Base-by-base conservation (phyloP, 495 filamentous ascomycete species). In the Xylaria sp. region DNA sequence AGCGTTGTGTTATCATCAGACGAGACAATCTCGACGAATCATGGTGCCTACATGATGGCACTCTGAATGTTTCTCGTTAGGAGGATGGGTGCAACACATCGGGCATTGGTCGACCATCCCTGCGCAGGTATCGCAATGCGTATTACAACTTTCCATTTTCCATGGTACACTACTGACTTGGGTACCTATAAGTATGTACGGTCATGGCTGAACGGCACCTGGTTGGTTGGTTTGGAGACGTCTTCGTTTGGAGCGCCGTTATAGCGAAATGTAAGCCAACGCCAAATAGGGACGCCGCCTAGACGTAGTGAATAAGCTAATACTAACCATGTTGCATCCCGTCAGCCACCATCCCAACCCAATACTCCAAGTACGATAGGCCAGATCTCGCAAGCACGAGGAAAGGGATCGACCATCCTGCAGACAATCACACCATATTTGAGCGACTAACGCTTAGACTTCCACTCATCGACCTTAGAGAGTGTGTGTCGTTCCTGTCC, bases 281-380 rank as follows among this genome's bases (percentile, higher is more conserved):
- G n/a, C 44, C 63, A 52, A 52, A 66, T n/a, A 43, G 50, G 50
- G 21, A 43, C 64, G 64, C 50, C 64, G 50, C 31, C 33, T 24
- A 21, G 37, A 24, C 29, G 26, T 33, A 33, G 33, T 33, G 15
- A 58, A 17, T 33, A 41, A 55, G 50, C 64, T 57, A 67, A 33
- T 31, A 62, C 68, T 63, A 63, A 53, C 50, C 66, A 46, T 62
- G 67, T 48, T 52, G 57, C 67, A 62, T 69, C 57, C 57, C 67
- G 67, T 69, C 57, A 69, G 67, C 67, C 67, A 69, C 57, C 57
- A 40, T 35, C 44, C 67, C 46, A 46, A 55, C 68, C 68, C 26
- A 61, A 48, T 50, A 50, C 52, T 41, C 31, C 35, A 57, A 17
- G 17, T 7, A 43, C 37, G 59, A 62, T 62, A 43, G 59, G 35